Evolutionary conservation across 192 early-diverging fungal species (phyloP), one percentile per base, ranked within the genome.

Genomic region (Mortierella alpina): DNA sequence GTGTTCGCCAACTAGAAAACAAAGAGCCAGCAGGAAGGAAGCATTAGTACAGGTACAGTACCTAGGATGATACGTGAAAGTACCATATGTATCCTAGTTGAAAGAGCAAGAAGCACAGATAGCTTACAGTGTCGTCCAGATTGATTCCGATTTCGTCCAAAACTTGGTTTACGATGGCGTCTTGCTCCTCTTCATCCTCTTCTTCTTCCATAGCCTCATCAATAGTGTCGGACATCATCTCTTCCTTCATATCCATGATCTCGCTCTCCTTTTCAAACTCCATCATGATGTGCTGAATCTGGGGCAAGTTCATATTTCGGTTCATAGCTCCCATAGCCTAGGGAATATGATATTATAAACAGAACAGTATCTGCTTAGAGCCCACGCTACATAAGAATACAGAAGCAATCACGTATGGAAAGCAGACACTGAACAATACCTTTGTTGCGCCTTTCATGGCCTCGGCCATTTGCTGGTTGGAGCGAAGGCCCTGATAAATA

Each of bases 211-310:
- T 95, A 45, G 90, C 94, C 77, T 96, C 96, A 71, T 99, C 98
- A 70, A 99, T 96, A 11, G 95, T 93, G 68, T 99, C 98, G 68
- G 93, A 93, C 93, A 99, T 96, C 94, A 99, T 93, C 70, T 98
- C 96, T 71, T 96, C 96, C 88, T 98, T 98, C 96, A 99, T 98
- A 78, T 99, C 95, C 97, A 99, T 97, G 76, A 95, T 90, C 69
- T 96, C 96, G 12, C 88, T 90, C 86, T 99, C 96, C 80, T 88
- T 89, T 75, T 98, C 96, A 87, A 98, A 99, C 46, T 99, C 96
- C 92, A 96, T 95, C 93, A 98, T 96, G 53, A 99, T 98, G 70
- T 95, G 93, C 52, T 94, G 92, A 47, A 99, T 94, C 52, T 92
- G 91, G 5, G 96, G 97, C 59, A 99, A 83, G 86, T 99, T 98